Percentiles rank a stretch among this genome's conserved stretches.
Conservation (phyloP, 768 basidiomycete genomes). For the Xanthoconium purpureum region DNA sequence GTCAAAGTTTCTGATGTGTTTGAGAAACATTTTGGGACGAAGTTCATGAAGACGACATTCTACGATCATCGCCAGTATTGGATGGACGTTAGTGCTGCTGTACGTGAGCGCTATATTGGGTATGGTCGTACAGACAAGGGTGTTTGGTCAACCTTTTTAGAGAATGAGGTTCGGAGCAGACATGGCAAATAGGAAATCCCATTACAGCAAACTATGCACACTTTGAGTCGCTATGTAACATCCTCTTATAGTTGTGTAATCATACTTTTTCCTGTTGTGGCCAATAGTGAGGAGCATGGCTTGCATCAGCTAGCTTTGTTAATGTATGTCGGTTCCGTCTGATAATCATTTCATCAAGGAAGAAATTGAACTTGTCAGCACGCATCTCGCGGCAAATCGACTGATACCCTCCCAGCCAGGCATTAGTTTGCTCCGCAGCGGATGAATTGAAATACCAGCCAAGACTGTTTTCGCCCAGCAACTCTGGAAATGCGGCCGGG, state of each 20-base stretch:
- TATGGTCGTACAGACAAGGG: not conserved
- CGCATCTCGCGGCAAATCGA: not conserved
- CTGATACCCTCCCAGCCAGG: not conserved
- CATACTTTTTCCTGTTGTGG: no score
- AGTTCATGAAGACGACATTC: not conserved
- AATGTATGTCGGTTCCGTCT: no score
- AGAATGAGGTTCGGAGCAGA: not conserved
- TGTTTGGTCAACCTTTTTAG: not conserved
- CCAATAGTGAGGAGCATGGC: no score
- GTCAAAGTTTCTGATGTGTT: no score
- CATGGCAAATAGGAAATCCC: no score
- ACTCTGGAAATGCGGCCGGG: not conserved
- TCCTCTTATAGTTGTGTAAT: no score
- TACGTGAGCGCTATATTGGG: not conserved
- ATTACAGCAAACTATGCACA: no score
- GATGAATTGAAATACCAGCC: not conserved
- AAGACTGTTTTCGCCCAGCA: not conserved
- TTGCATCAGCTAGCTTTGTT: no score
- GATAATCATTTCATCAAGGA: not conserved
- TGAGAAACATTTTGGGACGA: not conserved
- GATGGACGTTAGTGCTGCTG: not conserved
- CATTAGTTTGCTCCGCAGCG: not conserved
- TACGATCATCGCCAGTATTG: slow-evolving; percentile 3
- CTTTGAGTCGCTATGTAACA: no score
- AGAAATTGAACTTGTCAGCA: not conserved